phyloP scores from a whole-genome alignment of 306 rosid genomes.

The Fragaria iinumae region DNA sequence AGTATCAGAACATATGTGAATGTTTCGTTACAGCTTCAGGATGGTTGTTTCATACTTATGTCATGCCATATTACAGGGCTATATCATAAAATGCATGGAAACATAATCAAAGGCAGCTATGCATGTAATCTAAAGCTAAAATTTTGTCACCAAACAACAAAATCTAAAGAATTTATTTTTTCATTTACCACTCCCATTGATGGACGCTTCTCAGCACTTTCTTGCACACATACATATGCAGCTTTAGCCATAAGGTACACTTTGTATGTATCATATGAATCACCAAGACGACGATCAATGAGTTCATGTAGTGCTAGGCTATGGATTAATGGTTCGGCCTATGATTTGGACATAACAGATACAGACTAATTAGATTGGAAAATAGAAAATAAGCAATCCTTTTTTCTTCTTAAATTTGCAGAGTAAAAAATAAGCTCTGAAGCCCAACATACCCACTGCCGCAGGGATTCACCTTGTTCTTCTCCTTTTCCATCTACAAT shows the following conservation, averaged over 20 bases:
- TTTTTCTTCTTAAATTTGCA: neutral
- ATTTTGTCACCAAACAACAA: no score
- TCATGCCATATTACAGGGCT: neutral
- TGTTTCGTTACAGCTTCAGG: neutral
- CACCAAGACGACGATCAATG: constrained; percentile 62
- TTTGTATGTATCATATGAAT: constrained; percentile 55
- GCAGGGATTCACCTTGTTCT: constrained; percentile 45
- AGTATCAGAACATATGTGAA: neutral
- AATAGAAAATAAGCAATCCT: neutral
- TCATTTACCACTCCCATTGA: constrained; percentile 65
- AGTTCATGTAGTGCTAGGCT: constrained; percentile 65
- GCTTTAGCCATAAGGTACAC: constrained; percentile 72
- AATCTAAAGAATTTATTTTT: neutral
- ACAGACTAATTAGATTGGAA: constrained; percentile 1
- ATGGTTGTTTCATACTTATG: neutral
- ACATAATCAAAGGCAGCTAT: no score
- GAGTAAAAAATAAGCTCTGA: neutral
- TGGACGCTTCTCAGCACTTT: constrained; percentile 65
- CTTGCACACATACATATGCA: constrained; percentile 59
- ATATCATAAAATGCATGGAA: neutral
- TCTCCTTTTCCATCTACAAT: constrained; percentile 35
- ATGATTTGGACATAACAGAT: constrained; percentile 11
- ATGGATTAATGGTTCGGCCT: constrained; percentile 69
- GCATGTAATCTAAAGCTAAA: no score
- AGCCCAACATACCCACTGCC: constrained; percentile 62